Percentiles rank a stretch among this genome's conserved stretches.
These are phyloP conservation scores for Silene vulgaris DNA, from an alignment of 179 eudicot species.

Conservation along the genomic window DNA sequence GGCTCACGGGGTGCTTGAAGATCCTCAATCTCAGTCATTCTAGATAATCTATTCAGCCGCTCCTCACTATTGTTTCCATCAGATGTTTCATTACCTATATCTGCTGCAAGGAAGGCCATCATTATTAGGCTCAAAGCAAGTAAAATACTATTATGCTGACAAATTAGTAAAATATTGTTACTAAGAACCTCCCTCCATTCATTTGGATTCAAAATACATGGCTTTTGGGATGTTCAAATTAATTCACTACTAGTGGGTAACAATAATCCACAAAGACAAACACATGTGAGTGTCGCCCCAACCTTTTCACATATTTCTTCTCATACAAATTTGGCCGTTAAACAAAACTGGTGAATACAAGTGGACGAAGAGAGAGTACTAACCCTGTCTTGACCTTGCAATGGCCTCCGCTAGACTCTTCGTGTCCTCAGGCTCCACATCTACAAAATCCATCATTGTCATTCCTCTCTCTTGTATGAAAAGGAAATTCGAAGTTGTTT, in stretches of 20 bases:
- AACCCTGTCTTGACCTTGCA: slow-evolving; percentile 66
- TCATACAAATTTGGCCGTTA: too few species aligned
- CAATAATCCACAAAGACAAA: too few species aligned
- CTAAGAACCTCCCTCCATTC: slow-evolving; percentile 8
- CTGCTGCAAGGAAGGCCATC: slow-evolving; percentile 40
- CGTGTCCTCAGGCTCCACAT: slow-evolving; percentile 64
- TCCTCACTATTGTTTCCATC: slow-evolving; percentile 43
- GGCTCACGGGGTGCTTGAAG: slow-evolving; percentile 84
- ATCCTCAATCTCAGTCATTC: slow-evolving; percentile 87
- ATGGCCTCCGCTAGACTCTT: slow-evolving; percentile 82
- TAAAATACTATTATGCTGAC: background rate
- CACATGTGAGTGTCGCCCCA: too few species aligned
- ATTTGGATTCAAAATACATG: too few species aligned
- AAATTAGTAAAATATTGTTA: slow-evolving; percentile 5
- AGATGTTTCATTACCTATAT: slow-evolving; percentile 54
- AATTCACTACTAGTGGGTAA: too few species aligned
- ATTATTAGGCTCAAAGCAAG: slow-evolving; percentile 8
- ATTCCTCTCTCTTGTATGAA: background rate
- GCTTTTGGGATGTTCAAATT: too few species aligned
- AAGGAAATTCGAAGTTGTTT: background rate
- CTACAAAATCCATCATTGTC: slow-evolving; percentile 30
- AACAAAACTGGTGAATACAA: too few species aligned
- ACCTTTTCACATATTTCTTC: too few species aligned
- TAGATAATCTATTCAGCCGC: slow-evolving; percentile 50
- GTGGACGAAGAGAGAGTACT: background rate